Percentiles rank a stretch among this genome's conserved stretches.
phyloP scores from a whole-genome alignment of 2,329 filamentous ascomycete genomes.

The Dactylellina sp. region DNA sequence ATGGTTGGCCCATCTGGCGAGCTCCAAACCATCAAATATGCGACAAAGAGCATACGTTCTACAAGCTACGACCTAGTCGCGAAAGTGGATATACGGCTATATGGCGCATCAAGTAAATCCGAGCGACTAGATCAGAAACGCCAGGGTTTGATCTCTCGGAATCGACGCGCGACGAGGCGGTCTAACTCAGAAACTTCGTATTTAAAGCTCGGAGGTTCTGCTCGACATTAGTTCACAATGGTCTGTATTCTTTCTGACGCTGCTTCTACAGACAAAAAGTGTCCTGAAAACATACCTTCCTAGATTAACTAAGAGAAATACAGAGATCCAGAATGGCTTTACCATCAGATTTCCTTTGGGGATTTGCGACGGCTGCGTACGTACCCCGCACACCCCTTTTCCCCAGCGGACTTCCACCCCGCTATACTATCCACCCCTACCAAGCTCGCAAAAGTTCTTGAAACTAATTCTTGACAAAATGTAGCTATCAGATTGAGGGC shows the following conservation, averaged over 20 bases:
- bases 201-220: constrained; percentile 57
- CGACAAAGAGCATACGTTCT: constrained; percentile 51
- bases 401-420: too few relatives aligned
- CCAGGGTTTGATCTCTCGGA: constrained; percentile 50
- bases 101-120: constrained; percentile 56
- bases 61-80: constrained; percentile 45
- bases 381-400: constrained; percentile 60
- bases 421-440: background rate
- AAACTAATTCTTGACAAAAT: constrained; percentile 26
- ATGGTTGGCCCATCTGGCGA: constrained; percentile 46
- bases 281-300: constrained; percentile 12
- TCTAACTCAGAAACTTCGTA: constrained; percentile 37
- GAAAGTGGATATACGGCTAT: constrained; percentile 55
- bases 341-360: constrained; percentile 79
- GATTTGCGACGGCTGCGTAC: constrained; percentile 81
- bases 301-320: constrained; percentile 34
- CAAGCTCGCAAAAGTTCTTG: background rate
- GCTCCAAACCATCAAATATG: constrained; percentile 49
- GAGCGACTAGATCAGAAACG: constrained; percentile 52
- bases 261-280: constrained; percentile 19
- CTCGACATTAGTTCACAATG: constrained; percentile 54
- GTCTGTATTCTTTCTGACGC: constrained; percentile 37
- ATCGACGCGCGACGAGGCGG: constrained; percentile 50
- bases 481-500: constrained; percentile 89
- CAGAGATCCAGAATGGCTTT: constrained; percentile 64